These are phyloP conservation scores for Cymodocea nodosa DNA, from an alignment of 116 monocot genomes.

Conservation along the genomic window DNA sequence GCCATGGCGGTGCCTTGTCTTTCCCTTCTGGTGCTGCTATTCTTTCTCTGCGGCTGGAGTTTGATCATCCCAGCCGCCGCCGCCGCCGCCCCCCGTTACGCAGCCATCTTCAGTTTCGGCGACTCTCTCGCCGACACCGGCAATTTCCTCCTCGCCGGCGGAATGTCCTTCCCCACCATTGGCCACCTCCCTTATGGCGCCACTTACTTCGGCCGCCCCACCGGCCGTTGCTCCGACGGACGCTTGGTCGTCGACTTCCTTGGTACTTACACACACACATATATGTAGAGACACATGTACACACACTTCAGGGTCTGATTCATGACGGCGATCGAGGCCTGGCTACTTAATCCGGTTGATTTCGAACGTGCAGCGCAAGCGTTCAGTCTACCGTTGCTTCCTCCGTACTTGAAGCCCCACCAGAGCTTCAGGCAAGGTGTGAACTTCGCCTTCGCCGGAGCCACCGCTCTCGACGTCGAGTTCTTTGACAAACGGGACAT, in stretches of 20 bases:
- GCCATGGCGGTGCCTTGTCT: not conserved
- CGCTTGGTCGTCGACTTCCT: slow-evolving; percentile 36
- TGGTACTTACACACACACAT: slow-evolving; percentile 11
- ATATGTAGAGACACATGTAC: too few species aligned
- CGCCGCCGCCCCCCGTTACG: not conserved
- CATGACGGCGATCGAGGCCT: too few species aligned
- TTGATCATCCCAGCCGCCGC: not conserved
- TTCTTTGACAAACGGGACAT: slow-evolving; percentile 16
- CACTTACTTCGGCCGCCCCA: slow-evolving; percentile 28
- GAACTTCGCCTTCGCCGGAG: slow-evolving; percentile 44
- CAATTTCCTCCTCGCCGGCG: slow-evolving; percentile 11
- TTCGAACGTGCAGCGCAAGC: slow-evolving; percentile 21
- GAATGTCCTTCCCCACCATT: not conserved
- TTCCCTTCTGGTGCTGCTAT: not conserved
- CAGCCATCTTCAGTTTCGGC: slow-evolving; percentile 23
- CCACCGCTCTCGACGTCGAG: slow-evolving; percentile 30
- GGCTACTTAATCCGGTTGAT: too few species aligned
- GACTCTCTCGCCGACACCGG: slow-evolving; percentile 39
- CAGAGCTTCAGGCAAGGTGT: slow-evolving; percentile 26
- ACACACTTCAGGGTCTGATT: not conserved
- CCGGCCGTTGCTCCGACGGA: slow-evolving; percentile 31
- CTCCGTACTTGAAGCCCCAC: slow-evolving; percentile 14
- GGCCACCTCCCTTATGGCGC: slow-evolving; percentile 21
- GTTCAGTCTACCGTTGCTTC: slow-evolving; percentile 28
- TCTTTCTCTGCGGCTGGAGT: not conserved